Base-by-base conservation (phyloP, 2,329 filamentous ascomycete genomes). In the Alternaria dauci region DNA sequence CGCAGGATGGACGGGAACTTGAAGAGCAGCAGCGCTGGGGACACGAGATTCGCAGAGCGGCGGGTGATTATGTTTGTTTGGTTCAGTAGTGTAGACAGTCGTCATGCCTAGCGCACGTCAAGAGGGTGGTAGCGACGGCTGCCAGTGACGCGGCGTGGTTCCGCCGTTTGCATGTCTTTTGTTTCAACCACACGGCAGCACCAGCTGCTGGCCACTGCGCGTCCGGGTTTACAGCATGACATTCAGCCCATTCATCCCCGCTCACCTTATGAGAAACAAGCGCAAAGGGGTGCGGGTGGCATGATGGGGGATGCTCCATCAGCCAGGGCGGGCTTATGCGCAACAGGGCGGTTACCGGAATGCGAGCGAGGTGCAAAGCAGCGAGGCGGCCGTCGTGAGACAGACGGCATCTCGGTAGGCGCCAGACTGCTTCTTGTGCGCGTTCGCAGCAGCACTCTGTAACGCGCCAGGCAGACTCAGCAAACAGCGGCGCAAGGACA, bases 161-260 rank as follows among this genome's bases (percentile, higher is more conserved):
- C 58, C 64, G 59, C 57, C 53, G 63, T 66, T 66, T 62, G 51
- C 55, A 52, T 38, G 62, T 59, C 55, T 61, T 36, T 61, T 58
- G 67, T 70, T 67, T 67, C 63, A 61, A 66, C 47, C 26, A 46
- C 50, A 32, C 14, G 46, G 42, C 7, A 36, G 23, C 39, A 51
- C 44, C 59, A 62, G 55, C 25, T 36, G 30, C 55, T 53, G 58
- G 58, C 51, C 51, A 55, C 48, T 62, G 61, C 61, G 48, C 54
- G 28, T 36, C 42, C 36, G 46, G 58, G 41, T 30, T 30, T 28
- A n/a, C 26, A 42, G 55, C 58, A 56, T 57, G 60, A 41, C 43
- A 51, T 51, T 39, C 23, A 36, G 52, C 50, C 30, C 43, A 53
- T 53, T 48, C 53, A 47, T 57, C 20, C 41, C 58, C 53, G 26